Conservation (phyloP, 2,329 filamentous ascomycete species). For the Monilinia fructicola region DNA sequence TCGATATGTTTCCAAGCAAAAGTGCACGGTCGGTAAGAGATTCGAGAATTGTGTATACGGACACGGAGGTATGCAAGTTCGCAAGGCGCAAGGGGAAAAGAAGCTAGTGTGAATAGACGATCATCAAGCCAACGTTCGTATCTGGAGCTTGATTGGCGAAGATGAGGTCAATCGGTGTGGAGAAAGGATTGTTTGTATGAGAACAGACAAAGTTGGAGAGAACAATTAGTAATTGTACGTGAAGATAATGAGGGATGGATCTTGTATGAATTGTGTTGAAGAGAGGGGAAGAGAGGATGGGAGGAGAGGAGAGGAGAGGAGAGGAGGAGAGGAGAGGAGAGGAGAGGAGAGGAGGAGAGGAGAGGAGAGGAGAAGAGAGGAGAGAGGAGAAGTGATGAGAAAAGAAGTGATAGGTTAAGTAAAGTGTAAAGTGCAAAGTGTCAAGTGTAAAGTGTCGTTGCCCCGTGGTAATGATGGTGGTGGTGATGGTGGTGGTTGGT, state of each 20-base stretch:
- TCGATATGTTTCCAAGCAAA: constrained; percentile 9
- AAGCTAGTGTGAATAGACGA: constrained; percentile 22
- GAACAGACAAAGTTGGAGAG: background rate
- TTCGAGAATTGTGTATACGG: constrained; percentile 21
- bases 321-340: background rate
- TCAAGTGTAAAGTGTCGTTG: too few relatives aligned
- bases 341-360: background rate
- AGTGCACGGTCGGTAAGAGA: constrained; percentile 20
- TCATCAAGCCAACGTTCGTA: constrained; percentile 13
- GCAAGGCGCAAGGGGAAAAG: constrained; percentile 14
- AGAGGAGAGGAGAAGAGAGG: background rate
- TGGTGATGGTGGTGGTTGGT: too few relatives aligned
- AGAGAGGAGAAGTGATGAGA: background rate
- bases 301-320: too few relatives aligned
- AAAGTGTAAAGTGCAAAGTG: too few relatives aligned
- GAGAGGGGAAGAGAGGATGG: background rate
- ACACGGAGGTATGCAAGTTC: constrained; percentile 20
- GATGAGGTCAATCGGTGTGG: constrained; percentile 4
- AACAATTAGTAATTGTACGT: background rate
- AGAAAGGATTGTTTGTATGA: constrained; percentile 4
- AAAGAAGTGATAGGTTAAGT: background rate
- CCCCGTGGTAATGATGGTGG: too few relatives aligned
- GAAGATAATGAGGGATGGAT: constrained; percentile 4
- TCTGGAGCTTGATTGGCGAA: constrained; percentile 18
- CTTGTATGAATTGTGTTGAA: background rate